Conservation (phyloP, 768 basidiomycete genomes). For the Mycena haematopus region DNA sequence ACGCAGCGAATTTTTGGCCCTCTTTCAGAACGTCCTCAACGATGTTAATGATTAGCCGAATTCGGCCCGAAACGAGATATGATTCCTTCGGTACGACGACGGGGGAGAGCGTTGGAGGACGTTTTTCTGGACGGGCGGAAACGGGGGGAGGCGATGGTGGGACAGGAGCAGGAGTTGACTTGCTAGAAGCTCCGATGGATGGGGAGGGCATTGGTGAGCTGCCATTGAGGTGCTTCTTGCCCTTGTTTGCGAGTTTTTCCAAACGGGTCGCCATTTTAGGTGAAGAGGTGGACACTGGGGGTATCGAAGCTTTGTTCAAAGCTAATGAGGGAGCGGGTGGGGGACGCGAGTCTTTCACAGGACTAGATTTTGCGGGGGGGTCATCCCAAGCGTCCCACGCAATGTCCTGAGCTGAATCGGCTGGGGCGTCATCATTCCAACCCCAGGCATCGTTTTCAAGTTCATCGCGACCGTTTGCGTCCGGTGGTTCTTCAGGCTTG, state of each 20-base stretch:
- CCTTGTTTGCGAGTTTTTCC: constrained; percentile 62
- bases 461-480: constrained; percentile 20
- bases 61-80: constrained; percentile 65
- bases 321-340: no score
- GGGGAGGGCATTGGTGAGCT: constrained; percentile 34
- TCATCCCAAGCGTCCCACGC: constrained; percentile 77
- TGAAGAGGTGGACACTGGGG: constrained; percentile 33
- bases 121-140: constrained; percentile 33
- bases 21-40: constrained; percentile 72
- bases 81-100: constrained; percentile 50
- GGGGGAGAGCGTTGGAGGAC: constrained; percentile 35
- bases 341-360: no score
- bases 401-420: constrained; percentile 47
- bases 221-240: constrained; percentile 52
- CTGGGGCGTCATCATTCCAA: constrained; percentile 65
- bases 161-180: constrained; percentile 32
- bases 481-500: constrained; percentile 27
- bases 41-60: constrained; percentile 57
- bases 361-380: constrained; percentile 36
- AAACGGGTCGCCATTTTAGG: constrained; percentile 64
- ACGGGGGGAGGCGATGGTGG: constrained; percentile 30
- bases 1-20: constrained; percentile 65
- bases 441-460: constrained; percentile 71
- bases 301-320: not conserved
- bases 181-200: constrained; percentile 20